Base-by-base conservation (phyloP, 805 yeast genomes). In the Yarrowia yakushimensis region DNA sequence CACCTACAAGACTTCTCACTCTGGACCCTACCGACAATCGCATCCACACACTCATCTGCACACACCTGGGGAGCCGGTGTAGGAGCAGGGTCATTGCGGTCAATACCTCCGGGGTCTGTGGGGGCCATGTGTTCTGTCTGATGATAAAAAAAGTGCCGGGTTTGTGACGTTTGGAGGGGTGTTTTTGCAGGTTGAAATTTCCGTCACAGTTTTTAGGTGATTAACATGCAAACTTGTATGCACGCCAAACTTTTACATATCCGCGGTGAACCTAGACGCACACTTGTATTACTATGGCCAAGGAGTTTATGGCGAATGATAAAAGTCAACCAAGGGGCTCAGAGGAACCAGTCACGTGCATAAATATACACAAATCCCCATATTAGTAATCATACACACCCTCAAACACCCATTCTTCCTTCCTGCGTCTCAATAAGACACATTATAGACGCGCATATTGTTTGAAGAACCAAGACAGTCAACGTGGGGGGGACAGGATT, bases 1-100 rank as follows among this genome's bases (percentile, higher is more conserved):
- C 41, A 50, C 57, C 41, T 34, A 22, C 57, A 33, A 23, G 57
- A 42, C 25, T 50, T 50, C 13, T 42, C 48, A 42, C 30, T 25
- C 30, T 42, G 20, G 6, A 4, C 48, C 48, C 15, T 23, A 9
- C 23, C 9, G 22, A n/a, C 30, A 42, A 42, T 15, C 20, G 25
- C 48, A 7, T 42, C 48, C 48, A 25, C 20, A 42, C 20, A 6
- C 31, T 42, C 48, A 7, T 42, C 48, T 25, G 22, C 31, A 8
- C 45, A 39, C 48, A 25, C 18, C 48, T 5, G 12, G 15, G 27
- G 43, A n/a, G n/a, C n/a, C 17, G 11, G 6, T 15, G 20, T 9
- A 10, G 13, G 15, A 23, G 8, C 20, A 23, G 18, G 10, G 18
- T 33, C 37, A n/a, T 15, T 18, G 41, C 15, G 41, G 25, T 9